Percentiles rank a stretch among this genome's conserved stretches.
Conservation (phyloP, 2,329 filamentous ascomycete species). For the Exophiala sideris region DNA sequence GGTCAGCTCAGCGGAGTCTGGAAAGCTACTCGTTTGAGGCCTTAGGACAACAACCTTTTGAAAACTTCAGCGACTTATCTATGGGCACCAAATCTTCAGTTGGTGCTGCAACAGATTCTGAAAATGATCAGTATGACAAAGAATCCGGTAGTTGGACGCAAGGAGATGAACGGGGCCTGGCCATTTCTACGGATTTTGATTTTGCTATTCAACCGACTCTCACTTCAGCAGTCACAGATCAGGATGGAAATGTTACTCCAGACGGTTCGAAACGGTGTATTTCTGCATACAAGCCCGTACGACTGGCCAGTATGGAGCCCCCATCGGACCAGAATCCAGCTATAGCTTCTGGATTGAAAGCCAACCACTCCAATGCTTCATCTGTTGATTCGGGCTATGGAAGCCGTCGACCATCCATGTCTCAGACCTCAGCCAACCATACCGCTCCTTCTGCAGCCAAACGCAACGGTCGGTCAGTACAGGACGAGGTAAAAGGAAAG, state of each 20-base stretch:
- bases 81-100: neutral
- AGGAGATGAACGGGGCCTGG: constrained; percentile 20
- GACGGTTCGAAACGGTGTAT: neutral
- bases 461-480: neutral
- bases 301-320: constrained; percentile 8
- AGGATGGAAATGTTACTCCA: neutral
- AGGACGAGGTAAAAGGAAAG: constrained; percentile 13
- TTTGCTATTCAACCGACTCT: constrained; percentile 6
- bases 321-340: neutral
- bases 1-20: neutral
- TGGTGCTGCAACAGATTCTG: constrained; percentile 2
- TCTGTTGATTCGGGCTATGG: constrained; percentile 25
- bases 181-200: constrained; percentile 14
- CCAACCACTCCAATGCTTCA: constrained; percentile 18
- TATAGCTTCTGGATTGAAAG: constrained; percentile 7
- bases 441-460: neutral
- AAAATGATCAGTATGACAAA: constrained; percentile 20
- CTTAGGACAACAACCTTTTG: neutral
- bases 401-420: constrained; percentile 11
- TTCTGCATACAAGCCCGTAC: constrained; percentile 7
- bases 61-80: too few species aligned
- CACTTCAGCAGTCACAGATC: constrained; percentile 1
- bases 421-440: constrained; percentile 1
- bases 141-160: constrained; percentile 22
- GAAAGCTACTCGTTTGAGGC: neutral